A percentile compares a stretch with the other conserved stretches of the same genome.
phyloP scores from a whole-genome alignment of 345 rosid genomes.

The Linum tenue region DNA sequence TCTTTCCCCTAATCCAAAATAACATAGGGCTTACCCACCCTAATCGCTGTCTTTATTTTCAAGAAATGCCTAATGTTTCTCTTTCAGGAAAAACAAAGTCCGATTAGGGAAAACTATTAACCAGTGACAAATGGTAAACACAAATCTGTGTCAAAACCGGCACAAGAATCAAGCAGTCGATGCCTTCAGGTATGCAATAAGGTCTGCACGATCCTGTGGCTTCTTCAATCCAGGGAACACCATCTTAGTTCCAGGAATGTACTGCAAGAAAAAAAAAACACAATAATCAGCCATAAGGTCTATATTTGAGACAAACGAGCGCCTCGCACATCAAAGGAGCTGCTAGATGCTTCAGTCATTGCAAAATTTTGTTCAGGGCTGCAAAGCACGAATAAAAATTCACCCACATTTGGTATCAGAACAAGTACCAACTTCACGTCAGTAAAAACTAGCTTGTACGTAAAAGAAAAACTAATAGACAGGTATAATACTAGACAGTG shows the following conservation, averaged over 20 bases:
- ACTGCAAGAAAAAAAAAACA: slow-evolving; percentile 36
- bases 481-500: too few relatives aligned
- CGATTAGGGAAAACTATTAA: not conserved
- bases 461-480: too few relatives aligned
- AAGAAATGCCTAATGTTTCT: not conserved
- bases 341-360: too few relatives aligned
- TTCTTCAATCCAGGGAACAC: slow-evolving; percentile 96
- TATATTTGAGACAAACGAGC: too few relatives aligned
- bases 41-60: not conserved
- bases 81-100: not conserved
- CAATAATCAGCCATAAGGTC: not conserved
- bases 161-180: slow-evolving; percentile 36
- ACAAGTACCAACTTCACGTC: too few relatives aligned
- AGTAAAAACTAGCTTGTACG: too few relatives aligned
- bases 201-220: slow-evolving; percentile 87
- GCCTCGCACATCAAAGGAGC: too few relatives aligned
- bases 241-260: slow-evolving; percentile 98
- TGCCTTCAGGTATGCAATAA: slow-evolving; percentile 83
- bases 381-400: not conserved
- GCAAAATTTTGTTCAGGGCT: too few relatives aligned
- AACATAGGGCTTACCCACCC: not conserved
- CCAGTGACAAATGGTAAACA: not conserved
- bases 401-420: too few relatives aligned
- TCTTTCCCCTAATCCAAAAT: not conserved
- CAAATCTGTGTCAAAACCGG: not conserved